phyloP scores from a whole-genome alignment of 2,329 filamentous ascomycete genomes.

The Ceratocystis albifundus region DNA sequence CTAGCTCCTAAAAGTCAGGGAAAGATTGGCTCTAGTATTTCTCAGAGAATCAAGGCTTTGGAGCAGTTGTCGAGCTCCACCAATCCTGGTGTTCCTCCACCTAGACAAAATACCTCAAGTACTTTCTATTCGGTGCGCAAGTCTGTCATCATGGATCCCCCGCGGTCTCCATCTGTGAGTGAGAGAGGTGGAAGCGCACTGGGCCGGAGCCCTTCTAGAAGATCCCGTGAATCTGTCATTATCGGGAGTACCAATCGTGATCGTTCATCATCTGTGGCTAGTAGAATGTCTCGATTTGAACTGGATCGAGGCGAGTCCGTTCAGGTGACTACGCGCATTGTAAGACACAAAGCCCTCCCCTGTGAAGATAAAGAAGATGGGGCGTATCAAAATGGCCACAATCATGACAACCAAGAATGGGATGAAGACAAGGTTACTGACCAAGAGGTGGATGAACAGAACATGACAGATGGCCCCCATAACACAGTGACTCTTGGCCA shows the following conservation, averaged over 20 bases:
- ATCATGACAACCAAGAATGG: slow-evolving; percentile 26
- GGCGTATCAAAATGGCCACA: slow-evolving; percentile 17
- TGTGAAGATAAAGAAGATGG: slow-evolving; percentile 36
- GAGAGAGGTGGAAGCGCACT: slow-evolving; percentile 37
- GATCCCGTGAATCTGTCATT: slow-evolving; percentile 38
- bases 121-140: slow-evolving; percentile 51
- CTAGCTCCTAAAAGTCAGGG: slow-evolving; percentile 55
- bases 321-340: slow-evolving; percentile 77
- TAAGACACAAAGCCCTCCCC: slow-evolving; percentile 57
- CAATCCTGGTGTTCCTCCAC: slow-evolving; percentile 3
- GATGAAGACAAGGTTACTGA: slow-evolving; percentile 9
- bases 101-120: slow-evolving; percentile 37
- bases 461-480: slow-evolving; percentile 15
- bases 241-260: slow-evolving; percentile 32
- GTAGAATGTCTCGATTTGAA: slow-evolving; percentile 46
- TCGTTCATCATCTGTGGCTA: slow-evolving; percentile 45
- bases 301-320: slow-evolving; percentile 47
- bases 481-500: slow-evolving; percentile 16
- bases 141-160: slow-evolving; percentile 31
- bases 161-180: slow-evolving; percentile 37
- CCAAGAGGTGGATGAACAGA: slow-evolving; percentile 19
- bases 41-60: slow-evolving; percentile 81
- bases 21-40: slow-evolving; percentile 81
- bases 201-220: slow-evolving; percentile 30
- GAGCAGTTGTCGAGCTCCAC: slow-evolving; percentile 55